phyloP scores from a whole-genome alignment of 2,329 filamentous ascomycete genomes.

The Tolypocladium album region DNA sequence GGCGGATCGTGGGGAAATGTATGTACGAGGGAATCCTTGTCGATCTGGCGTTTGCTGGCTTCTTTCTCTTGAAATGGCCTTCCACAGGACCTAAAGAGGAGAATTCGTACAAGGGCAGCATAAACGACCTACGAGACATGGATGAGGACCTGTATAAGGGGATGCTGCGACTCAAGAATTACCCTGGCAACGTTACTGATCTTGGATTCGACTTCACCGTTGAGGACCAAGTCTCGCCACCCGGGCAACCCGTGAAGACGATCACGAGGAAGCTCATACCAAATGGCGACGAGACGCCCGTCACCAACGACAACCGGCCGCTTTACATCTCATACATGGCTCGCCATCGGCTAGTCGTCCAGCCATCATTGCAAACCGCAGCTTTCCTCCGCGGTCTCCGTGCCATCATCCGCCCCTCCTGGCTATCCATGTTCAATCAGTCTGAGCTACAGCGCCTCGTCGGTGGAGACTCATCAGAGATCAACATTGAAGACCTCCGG shows the following conservation, averaged over 20 bases:
- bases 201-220: conserved; percentile 85
- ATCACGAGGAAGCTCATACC: conserved; percentile 66
- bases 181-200: conserved; percentile 57
- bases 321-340: conserved; percentile 93
- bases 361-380: conserved; percentile 70
- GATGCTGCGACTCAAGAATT: conserved; percentile 74
- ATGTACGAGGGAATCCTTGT: conserved; percentile 94
- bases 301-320: conserved; percentile 86
- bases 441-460: conserved; percentile 87
- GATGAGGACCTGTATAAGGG: conserved; percentile 88
- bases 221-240: conserved; percentile 51
- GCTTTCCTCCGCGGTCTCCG: conserved; percentile 82
- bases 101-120: conserved; percentile 74
- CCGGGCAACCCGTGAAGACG: conserved; percentile 40
- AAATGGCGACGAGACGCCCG: conserved; percentile 62
- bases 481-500: conserved; percentile 79
- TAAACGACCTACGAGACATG: conserved; percentile 88
- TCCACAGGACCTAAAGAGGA: conserved; percentile 54
- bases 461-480: conserved; percentile 74
- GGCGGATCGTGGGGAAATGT: conserved; percentile 89
- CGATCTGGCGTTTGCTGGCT: conserved; percentile 85
- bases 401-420: conserved; percentile 79
- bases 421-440: conserved; percentile 99
- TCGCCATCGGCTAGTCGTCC: conserved; percentile 71
- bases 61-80: conserved; percentile 95